Base-by-base conservation (phyloP, 2,329 filamentous ascomycete species). In the Stylonectria norvegica region DNA sequence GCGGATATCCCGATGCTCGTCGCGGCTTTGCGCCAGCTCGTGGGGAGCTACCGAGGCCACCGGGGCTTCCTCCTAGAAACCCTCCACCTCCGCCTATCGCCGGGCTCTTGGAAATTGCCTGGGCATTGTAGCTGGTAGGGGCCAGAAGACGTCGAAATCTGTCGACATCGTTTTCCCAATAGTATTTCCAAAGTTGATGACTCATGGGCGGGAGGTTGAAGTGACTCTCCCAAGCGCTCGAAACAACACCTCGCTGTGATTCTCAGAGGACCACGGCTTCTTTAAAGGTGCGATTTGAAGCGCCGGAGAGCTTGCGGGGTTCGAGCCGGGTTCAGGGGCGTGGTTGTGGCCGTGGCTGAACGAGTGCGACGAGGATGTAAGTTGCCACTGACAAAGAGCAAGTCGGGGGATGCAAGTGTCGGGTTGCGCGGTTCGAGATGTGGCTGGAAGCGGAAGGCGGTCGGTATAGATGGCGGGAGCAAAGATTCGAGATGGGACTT, bases 81-180 rank as follows among this genome's bases (percentile, higher is more conserved):
- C 47, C 47, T 23, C 53, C 55, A 14, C 58, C 61, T 45, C 57
- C 58, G 36, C 64, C 66, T 70, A 68, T 50, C 18, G 63, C 68
- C 5, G 75, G 69, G 57, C 73, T 78, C 65, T 77, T 80, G 58
- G 75, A 66, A 75, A 66, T 44, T 43, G 70, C 60, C 55, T 79
- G 78, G 48, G 73, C 61, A 60, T 71, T 76, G 64, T 75, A 76
- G 61, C 76, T 74, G 68, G 84, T 76, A 65, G 80, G 81, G 61
- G 83, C 83, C 78, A 98, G 78, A 63, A 94, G 79, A 73, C 85
- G 85, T 72, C 86, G 85, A 78, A 98, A 97, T 63, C 74, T 82
- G 66, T 95, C 90, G 81, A 95, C 86, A 81, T 98, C 89, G 78
- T 96, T 87, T 81, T 96, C 86, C 75, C 94, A 85, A 67, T 91